Evolutionary conservation across 78 protist genomes (phyloP).

Genomic region (Guillardia theta): DNA sequence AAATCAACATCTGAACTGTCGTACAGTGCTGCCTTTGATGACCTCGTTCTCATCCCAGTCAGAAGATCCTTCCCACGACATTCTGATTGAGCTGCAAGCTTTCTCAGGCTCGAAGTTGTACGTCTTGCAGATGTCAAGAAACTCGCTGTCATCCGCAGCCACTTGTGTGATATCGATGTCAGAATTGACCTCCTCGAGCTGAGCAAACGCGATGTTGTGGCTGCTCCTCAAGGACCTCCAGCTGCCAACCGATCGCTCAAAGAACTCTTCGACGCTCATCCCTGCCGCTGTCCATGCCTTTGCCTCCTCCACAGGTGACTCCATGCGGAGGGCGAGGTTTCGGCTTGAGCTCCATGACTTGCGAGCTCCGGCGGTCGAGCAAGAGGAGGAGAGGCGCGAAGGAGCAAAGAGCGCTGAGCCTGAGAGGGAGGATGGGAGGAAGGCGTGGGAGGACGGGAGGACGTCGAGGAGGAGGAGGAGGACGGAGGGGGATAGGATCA

Average conservation of each 20-base stretch:
- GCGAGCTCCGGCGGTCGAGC: too few species aligned
- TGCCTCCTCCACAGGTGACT: not conserved
- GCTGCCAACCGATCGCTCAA: not conserved
- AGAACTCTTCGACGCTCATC: not conserved
- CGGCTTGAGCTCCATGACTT: not conserved
- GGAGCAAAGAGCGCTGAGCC: too few species aligned
- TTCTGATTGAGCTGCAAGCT: not conserved
- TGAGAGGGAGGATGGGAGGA: too few species aligned
- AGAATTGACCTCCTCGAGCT: slow-evolving; percentile 12
- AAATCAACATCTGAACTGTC: not conserved
- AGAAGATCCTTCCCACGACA: not conserved
- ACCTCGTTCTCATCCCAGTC: not conserved
- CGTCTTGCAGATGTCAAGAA: not conserved
- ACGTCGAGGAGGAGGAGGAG: too few species aligned
- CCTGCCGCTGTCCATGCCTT: not conserved
- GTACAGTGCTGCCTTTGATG: not conserved
- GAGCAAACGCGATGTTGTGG: slow-evolving; percentile 4
- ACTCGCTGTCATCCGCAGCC: not conserved
- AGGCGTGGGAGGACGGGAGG: too few species aligned
- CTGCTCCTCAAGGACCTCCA: not conserved
- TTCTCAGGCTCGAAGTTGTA: not conserved
- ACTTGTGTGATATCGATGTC: not conserved
- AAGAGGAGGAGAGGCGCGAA: too few species aligned
- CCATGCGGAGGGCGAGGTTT: not conserved
- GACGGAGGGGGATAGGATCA: too few species aligned